Percentiles rank a stretch among this genome's conserved stretches.
Conservation (phyloP, 2,329 filamentous ascomycete species). For the Phoma sp. region DNA sequence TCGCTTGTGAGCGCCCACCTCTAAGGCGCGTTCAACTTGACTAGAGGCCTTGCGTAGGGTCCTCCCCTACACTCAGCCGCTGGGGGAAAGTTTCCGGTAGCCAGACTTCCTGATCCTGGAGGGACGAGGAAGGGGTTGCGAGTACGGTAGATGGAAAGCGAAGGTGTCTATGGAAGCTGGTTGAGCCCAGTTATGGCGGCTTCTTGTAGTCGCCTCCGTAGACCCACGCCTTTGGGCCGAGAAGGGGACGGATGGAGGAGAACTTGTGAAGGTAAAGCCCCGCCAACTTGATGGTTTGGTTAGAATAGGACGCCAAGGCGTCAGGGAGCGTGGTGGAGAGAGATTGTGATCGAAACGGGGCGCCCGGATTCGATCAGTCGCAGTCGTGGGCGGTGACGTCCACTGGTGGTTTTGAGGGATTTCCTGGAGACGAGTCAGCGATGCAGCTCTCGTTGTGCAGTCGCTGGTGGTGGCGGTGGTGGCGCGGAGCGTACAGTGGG, state of each 20-base stretch:
- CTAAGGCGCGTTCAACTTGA: slow-evolving; percentile 59
- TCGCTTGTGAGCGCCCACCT: slow-evolving; percentile 62
- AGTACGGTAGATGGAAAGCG: slow-evolving; percentile 24
- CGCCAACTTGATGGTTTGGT: slow-evolving; percentile 88
- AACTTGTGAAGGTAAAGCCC: slow-evolving; percentile 74
- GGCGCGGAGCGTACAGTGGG: slow-evolving; percentile 6
- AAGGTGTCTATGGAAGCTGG: slow-evolving; percentile 10
- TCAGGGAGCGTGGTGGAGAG: slow-evolving; percentile 30
- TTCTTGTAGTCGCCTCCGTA: slow-evolving; percentile 92
- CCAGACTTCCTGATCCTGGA: slow-evolving; percentile 36
- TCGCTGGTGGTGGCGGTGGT: slow-evolving; percentile 15
- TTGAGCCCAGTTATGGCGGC: slow-evolving; percentile 83
- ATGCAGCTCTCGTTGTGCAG: slow-evolving; percentile 18
- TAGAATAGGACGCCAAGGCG: slow-evolving; percentile 48
- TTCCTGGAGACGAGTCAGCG: slow-evolving; percentile 22
- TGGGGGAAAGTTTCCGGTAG: slow-evolving; percentile 29
- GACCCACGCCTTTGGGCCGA: slow-evolving; percentile 92
- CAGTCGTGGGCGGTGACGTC: slow-evolving; percentile 27
- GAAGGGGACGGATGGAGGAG: slow-evolving; percentile 84
- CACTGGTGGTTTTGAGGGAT: slow-evolving; percentile 22
- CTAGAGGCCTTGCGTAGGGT: slow-evolving; percentile 55
- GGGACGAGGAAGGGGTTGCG: slow-evolving; percentile 29
- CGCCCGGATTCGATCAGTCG: slow-evolving; percentile 33
- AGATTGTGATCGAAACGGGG: slow-evolving; percentile 28
- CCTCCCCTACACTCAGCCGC: slow-evolving; percentile 54